Evolutionary conservation across 2,329 filamentous ascomycete genomes (phyloP).

Genomic region (Colletotrichum sp.): DNA sequence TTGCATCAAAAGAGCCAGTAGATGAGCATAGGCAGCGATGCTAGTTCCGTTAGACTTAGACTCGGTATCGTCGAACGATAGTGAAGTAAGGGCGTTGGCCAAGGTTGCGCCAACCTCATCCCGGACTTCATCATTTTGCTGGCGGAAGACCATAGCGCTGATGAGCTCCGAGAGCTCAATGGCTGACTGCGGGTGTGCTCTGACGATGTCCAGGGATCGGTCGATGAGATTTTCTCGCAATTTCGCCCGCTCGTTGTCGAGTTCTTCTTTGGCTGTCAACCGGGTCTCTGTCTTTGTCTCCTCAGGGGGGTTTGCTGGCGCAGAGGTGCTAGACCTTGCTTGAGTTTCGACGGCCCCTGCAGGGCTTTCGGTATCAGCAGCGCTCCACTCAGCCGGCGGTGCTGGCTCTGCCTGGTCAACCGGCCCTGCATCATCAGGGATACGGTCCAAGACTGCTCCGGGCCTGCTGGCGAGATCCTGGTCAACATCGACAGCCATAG

Average conservation of each 20-base stretch:
- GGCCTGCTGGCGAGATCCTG: slow-evolving; percentile 22
- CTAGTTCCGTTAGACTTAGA: slow-evolving; percentile 67
- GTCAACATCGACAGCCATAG: slow-evolving; percentile 36
- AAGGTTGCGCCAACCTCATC: slow-evolving; percentile 83
- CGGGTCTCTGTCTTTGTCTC: slow-evolving; percentile 24
- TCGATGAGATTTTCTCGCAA: slow-evolving; percentile 83
- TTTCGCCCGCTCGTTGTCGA: slow-evolving; percentile 77
- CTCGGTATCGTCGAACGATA: slow-evolving; percentile 64
- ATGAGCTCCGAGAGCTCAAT: slow-evolving; percentile 93
- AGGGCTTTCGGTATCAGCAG: slow-evolving; percentile 21
- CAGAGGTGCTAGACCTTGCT: slow-evolving; percentile 13
- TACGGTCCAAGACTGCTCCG: slow-evolving; percentile 25
- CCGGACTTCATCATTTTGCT: slow-evolving; percentile 59
- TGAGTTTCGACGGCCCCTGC: background rate
- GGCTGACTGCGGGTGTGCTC: slow-evolving; percentile 84
- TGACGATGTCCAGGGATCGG: slow-evolving; percentile 87
- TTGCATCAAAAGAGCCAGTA: slow-evolving; percentile 87
- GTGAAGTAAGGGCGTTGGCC: slow-evolving; percentile 80
- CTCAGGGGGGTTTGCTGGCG: slow-evolving; percentile 25
- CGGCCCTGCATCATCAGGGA: slow-evolving; percentile 25
- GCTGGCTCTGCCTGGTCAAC: slow-evolving; percentile 26
- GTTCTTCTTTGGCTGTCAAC: slow-evolving; percentile 71
- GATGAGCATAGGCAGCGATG: slow-evolving; percentile 89
- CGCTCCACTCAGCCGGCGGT: slow-evolving; percentile 27
- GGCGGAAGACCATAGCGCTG: slow-evolving; percentile 69